Percentiles rank a stretch among this genome's conserved stretches.
These are phyloP conservation scores for Rhizophora mangle DNA, from an alignment of 345 rosid species.

Conservation along the genomic window DNA sequence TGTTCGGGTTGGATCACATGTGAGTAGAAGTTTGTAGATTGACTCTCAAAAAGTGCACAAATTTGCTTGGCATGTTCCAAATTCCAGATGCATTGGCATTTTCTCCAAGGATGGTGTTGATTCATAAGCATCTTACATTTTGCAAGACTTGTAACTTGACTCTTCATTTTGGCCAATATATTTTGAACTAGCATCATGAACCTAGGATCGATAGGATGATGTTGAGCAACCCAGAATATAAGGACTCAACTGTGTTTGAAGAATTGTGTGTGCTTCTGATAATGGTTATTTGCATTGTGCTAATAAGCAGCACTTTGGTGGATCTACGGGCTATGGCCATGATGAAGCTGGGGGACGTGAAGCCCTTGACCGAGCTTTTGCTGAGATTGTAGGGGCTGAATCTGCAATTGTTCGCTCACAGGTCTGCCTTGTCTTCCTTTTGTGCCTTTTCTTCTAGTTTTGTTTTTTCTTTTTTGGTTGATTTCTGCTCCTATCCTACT, in stretches of 20 bases:
- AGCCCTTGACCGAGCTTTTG: slow-evolving; percentile 60
- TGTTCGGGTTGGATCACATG: slow-evolving; percentile 57
- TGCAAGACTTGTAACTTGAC: no score
- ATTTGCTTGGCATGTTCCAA: background rate
- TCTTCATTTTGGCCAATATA: no score
- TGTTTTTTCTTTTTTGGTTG: background rate
- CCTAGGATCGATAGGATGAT: no score
- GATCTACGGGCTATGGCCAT: slow-evolving; percentile 68
- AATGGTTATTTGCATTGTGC: slow-evolving; percentile 10
- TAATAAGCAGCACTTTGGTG: slow-evolving; percentile 50
- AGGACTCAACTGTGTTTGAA: no score
- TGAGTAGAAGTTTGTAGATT: slow-evolving; percentile 21
- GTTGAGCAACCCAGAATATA: no score
- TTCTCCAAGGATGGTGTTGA: no score
- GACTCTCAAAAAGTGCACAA: background rate
- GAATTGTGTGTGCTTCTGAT: background rate
- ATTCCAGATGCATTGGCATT: background rate
- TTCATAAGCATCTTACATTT: no score
- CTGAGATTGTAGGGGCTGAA: slow-evolving; percentile 61
- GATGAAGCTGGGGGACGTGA: slow-evolving; percentile 71
- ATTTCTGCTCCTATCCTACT: slow-evolving; percentile 8
- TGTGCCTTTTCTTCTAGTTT: background rate
- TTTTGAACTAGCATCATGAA: no score
- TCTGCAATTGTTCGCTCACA: slow-evolving; percentile 61
- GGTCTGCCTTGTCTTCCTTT: slow-evolving; percentile 22